A percentile compares a stretch with the other conserved stretches of the same genome.
Evolutionary conservation across 352 stramenopile species (phyloP).

Genomic region (Phytopythium mirpurense): DNA sequence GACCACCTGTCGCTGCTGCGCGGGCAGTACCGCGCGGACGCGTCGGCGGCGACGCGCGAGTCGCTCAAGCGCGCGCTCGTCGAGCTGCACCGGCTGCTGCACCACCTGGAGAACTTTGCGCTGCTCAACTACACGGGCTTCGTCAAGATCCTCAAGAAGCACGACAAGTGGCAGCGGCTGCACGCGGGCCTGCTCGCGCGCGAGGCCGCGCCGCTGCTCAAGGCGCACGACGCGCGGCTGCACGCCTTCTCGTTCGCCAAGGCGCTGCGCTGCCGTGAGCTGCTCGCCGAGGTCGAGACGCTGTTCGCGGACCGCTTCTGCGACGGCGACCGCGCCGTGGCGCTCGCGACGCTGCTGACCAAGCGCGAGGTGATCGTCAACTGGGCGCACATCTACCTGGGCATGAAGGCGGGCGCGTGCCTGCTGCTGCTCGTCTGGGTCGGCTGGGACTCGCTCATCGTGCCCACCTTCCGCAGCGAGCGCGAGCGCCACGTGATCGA

Average conservation of each 20-base stretch:
- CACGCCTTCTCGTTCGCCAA: conserved; percentile 59
- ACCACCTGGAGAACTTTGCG: conserved; percentile 95
- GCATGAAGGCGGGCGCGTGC: conserved; percentile 78
- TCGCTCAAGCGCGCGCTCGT: conserved; percentile 91
- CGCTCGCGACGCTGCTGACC: conserved; percentile 75
- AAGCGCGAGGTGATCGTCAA: conserved; percentile 71
- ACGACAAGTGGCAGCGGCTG: conserved; percentile 73
- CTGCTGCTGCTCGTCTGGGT: conserved; percentile 90
- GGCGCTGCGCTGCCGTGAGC: conserved; percentile 35
- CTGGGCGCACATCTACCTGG: conserved; percentile 80
- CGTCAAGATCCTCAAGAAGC: conserved; percentile 97
- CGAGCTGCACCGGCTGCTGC: conserved; percentile 92
- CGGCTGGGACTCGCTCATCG: conserved; percentile 92
- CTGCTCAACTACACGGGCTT: conserved; percentile 98
- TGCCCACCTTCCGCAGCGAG: conserved; percentile 61
- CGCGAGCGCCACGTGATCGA: conserved; percentile 74
- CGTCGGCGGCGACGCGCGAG: conserved; percentile 63
- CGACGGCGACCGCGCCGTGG: conserved; percentile 62
- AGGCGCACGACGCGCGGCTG: conserved; percentile 38
- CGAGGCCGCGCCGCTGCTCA: conserved; percentile 27
- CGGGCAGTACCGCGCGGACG: conserved; percentile 49
- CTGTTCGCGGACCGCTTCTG: conserved; percentile 76
- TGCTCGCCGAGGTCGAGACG: conserved; percentile 54
- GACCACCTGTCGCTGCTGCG: conserved; percentile 85
- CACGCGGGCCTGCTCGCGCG: conserved; percentile 19